Evolutionary conservation across 78 protist species (phyloP), one percentile per base, ranked within the genome.

Genomic region (Dictyostelium firmibasis): DNA sequence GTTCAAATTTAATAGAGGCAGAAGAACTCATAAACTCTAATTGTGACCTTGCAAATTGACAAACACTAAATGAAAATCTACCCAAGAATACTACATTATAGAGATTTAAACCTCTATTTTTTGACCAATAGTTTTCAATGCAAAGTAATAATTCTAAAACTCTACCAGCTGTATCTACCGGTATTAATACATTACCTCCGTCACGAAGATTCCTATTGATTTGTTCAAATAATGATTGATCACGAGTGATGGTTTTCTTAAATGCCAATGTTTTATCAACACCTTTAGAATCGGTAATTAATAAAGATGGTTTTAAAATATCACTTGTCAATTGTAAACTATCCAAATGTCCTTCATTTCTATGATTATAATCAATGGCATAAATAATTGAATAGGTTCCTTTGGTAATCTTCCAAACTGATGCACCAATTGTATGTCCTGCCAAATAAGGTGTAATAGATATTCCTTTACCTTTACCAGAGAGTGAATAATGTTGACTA

Each of bases 321-420:
- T 87, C 93, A 11, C 36, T 25, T 18, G 67, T 5, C 7, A 57
- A 76, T 67, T 98, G 84, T 13, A 94, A 95, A 13, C 93, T 84
- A 38, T 88, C 70, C 1, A 98, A 69, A 82, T 95, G 98, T n/a
- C 99, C 94, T 36, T 98, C 99, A 25, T 29, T 14, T 53, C 76
- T 25, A 81, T 98, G 98, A 77, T 97, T 96, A 92, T 64, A 98
- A 67, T 97, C 97, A 23, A 97, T 91, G 5, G 98, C 99, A 76
- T 98, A 99, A 33, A 99, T 89, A 20, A 99, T 87, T 14, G 94
- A 93, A 83, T 98, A 99, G 36, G 91, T 41, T 11, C 98, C 99
- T 44, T 92, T 98, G 43, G 85, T 44, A 20, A 98, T 97, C 67
- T 60, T 81, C 99, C 99, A 98, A 18, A 98, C 64, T 4, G 99